Conservation (phyloP, 768 basidiomycete species). For the Russula dissimulans region DNA sequence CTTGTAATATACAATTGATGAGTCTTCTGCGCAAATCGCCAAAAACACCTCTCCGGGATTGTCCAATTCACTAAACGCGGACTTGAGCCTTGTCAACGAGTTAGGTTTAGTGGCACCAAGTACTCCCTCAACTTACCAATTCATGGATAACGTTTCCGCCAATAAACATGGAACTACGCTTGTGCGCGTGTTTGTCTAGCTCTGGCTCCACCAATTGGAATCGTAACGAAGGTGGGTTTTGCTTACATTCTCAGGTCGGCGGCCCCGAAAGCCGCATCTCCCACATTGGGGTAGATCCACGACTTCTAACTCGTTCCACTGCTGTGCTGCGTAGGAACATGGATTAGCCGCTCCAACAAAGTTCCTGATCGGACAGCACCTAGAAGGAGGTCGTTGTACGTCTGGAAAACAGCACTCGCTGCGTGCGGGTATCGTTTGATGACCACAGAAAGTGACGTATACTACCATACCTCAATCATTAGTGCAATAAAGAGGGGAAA, state of each 20-base stretch:
- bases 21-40: conserved; percentile 15
- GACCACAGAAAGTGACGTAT: not conserved
- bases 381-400: conserved; percentile 17
- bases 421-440: conserved; percentile 5
- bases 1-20: conserved; percentile 19
- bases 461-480: conserved; percentile 1
- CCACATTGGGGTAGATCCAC: conserved; percentile 15
- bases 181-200: not conserved
- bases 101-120: not conserved
- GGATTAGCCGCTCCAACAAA: not conserved
- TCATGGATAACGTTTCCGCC: conserved; percentile 8
- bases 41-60: conserved; percentile 8
- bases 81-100: not conserved
- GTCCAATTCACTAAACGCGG: conserved; percentile 7
- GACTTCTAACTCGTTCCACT: conserved; percentile 13
- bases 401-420: conserved; percentile 14
- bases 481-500: not conserved
- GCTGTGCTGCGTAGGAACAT: conserved; percentile 1
- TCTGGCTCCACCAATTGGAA: not conserved
- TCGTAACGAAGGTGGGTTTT: not conserved
- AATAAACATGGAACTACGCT: conserved; percentile 9
- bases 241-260: conserved; percentile 11
- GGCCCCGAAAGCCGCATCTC: conserved; percentile 15
- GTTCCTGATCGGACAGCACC: not conserved
- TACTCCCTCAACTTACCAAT: conserved; percentile 4